phyloP scores from a whole-genome alignment of 208 protist species.

The Wallacemonas collosoma region DNA sequence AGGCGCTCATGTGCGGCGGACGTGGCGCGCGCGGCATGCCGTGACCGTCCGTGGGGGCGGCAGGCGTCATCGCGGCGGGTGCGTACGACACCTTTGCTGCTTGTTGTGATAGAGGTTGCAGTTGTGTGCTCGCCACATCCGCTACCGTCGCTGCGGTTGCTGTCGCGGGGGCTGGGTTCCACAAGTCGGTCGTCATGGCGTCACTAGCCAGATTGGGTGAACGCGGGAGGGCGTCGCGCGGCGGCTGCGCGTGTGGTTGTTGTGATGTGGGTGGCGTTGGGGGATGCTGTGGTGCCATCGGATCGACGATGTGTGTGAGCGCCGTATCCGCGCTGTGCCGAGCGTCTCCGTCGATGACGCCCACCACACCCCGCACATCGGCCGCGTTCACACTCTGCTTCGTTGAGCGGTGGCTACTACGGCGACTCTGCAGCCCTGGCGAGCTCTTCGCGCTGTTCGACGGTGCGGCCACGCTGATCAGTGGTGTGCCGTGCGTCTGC shows the following conservation, averaged over 20 bases:
- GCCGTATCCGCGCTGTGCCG: background rate
- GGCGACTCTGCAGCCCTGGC: conserved; percentile 7
- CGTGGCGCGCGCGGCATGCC: too few species aligned
- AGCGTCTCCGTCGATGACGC: background rate
- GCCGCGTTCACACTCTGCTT: background rate
- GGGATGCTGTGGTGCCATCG: too few species aligned
- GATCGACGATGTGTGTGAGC: background rate
- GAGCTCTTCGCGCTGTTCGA: conserved; percentile 11
- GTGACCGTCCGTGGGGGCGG: too few species aligned
- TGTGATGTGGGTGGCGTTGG: too few species aligned
- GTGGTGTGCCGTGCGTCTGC: background rate
- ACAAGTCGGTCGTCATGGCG: background rate
- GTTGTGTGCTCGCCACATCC: background rate
- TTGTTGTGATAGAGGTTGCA: background rate
- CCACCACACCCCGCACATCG: background rate
- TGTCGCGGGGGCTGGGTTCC: background rate
- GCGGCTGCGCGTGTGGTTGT: too few species aligned
- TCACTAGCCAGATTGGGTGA: too few species aligned
- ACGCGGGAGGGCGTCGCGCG: too few species aligned
- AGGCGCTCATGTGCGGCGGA: background rate
- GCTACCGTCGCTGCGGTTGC: background rate
- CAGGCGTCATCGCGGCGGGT: too few species aligned
- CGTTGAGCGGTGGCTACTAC: background rate
- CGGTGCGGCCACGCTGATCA: background rate
- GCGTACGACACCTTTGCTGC: too few species aligned